A percentile compares a stretch with the other conserved stretches of the same genome.
phyloP scores from a whole-genome alignment of 2,329 filamentous ascomycete genomes.

The Monilinia vaccinii-corymbosi region DNA sequence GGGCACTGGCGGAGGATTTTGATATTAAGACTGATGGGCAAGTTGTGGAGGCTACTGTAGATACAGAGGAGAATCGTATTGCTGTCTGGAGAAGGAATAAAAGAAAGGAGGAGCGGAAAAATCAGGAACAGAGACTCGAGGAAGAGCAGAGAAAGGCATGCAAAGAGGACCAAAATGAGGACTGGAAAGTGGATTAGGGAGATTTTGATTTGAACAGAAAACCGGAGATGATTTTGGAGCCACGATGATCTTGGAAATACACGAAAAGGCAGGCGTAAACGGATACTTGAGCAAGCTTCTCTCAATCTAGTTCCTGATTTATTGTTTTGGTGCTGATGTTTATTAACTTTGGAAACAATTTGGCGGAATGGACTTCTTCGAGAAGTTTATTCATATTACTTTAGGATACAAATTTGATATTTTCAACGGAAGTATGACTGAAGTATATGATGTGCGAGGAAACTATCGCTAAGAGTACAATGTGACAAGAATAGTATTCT shows the following conservation, averaged over 20 bases:
- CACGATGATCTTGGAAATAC: not conserved
- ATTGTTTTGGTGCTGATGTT: too few relatives aligned
- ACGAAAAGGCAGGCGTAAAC: not conserved
- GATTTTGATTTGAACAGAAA: too few relatives aligned
- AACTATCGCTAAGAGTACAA: too few relatives aligned
- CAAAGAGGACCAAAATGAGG: too few relatives aligned
- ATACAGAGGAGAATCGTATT: not conserved
- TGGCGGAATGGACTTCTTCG: too few relatives aligned
- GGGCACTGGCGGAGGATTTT: not conserved
- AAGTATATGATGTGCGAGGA: too few relatives aligned
- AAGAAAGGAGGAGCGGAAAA: not conserved
- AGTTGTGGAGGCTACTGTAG: not conserved
- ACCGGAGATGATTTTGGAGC: not conserved
- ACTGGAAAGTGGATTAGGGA: not conserved
- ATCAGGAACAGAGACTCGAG: not conserved
- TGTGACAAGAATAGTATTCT: too few relatives aligned
- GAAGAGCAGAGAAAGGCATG: not conserved
- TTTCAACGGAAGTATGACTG: too few relatives aligned
- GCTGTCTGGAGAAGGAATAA: not conserved
- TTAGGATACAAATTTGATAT: not conserved
- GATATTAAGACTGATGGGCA: conserved; percentile 1
- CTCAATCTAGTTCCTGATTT: not conserved
- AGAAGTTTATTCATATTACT: not conserved
- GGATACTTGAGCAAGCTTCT: not conserved
- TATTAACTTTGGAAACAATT: too few relatives aligned